Conservation (phyloP, 768 basidiomycete species). For the Lactarius tabidus region DNA sequence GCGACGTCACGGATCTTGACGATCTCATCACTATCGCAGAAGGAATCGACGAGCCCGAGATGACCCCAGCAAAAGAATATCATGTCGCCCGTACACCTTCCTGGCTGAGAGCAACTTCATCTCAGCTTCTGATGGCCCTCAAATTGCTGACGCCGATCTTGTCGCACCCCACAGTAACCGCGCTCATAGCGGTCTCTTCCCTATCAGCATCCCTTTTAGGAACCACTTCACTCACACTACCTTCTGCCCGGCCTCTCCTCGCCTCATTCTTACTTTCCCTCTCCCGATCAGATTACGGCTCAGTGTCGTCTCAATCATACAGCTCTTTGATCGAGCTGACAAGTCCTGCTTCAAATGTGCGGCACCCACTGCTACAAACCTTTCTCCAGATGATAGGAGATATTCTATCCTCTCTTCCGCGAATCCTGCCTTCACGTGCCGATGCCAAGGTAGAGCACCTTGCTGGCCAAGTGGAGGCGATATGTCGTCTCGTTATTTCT, state of each 20-base stretch:
- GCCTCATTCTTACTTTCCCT: slow-evolving; percentile 72
- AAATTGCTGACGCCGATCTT: slow-evolving; percentile 69
- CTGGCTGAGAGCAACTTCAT: slow-evolving; percentile 79
- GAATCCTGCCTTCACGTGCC: slow-evolving; percentile 61
- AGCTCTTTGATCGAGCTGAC: slow-evolving; percentile 47
- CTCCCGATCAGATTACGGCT: slow-evolving; percentile 52
- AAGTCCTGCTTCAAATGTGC: slow-evolving; percentile 37
- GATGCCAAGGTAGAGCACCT: slow-evolving; percentile 72
- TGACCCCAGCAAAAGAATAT: slow-evolving; percentile 3
- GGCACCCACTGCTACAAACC: slow-evolving; percentile 47
- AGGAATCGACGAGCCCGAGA: not conserved
- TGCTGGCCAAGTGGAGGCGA: slow-evolving; percentile 63
- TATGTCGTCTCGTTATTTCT: slow-evolving; percentile 49
- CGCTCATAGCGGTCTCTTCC: slow-evolving; percentile 51
- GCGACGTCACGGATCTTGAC: slow-evolving; percentile 53
- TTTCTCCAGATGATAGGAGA: slow-evolving; percentile 61
- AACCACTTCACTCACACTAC: slow-evolving; percentile 57
- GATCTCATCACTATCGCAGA: slow-evolving; percentile 45
- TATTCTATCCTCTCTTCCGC: slow-evolving; percentile 66
- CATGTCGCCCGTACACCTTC: slow-evolving; percentile 38
- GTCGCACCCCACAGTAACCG: slow-evolving; percentile 65
- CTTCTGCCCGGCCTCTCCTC: slow-evolving; percentile 62
- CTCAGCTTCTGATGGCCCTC: slow-evolving; percentile 80
- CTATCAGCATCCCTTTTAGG: slow-evolving; percentile 55
- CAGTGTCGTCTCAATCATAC: slow-evolving; percentile 49